Evolutionary conservation across 257 asterid genomes (phyloP), one percentile per base, ranked within the genome.

Genomic region (Plantago ovata): DNA sequence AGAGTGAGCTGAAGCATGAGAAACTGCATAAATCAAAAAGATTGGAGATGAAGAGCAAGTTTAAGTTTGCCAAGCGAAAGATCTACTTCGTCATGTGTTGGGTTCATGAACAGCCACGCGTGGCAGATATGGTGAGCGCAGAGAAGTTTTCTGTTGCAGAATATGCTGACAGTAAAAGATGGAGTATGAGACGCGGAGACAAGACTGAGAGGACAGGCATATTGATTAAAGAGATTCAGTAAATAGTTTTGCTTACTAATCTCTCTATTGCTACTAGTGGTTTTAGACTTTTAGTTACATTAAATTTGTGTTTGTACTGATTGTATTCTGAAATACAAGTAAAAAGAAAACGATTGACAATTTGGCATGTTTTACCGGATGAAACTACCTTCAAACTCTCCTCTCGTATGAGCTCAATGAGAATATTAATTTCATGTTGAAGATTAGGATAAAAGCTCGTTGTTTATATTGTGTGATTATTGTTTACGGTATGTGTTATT

Each of bases 61-160:
- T 87, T 12, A 87, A 74, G 77, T 74, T 61, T 15, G 92, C 82
- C n/a, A 93, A 81, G 59, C 72, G 94, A 60, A 91, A 91, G 62
- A 63, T 77, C 56, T 87, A 74, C 68, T 91, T 87, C 58, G 51
- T 87, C 0, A 77, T 77, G 85, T 85, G 98, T 68, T 91, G 98
- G 98, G 93, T 74, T 39, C 84, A 85, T 22, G 90, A 91, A 79
- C 98, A 85, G 78, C 77, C 80, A 7, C 50, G 41, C 1, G 88
- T 87, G 72, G 84, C 85, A 1, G 79, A 69, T 8, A 42, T 80
- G 9, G 84, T 85, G 69, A 60, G 69, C 53, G 66, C 73, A 7
- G 95, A 81, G 81, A 83, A 75, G 76, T 64, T 70, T 4, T 74
- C 74, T 39, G 81, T 74, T 3, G 47, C 47, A 71, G 96, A 79